Evolutionary conservation across 495 filamentous ascomycete genomes (phyloP), one percentile per base, ranked within the genome.

Genomic region (Aspergillus cristatus): DNA sequence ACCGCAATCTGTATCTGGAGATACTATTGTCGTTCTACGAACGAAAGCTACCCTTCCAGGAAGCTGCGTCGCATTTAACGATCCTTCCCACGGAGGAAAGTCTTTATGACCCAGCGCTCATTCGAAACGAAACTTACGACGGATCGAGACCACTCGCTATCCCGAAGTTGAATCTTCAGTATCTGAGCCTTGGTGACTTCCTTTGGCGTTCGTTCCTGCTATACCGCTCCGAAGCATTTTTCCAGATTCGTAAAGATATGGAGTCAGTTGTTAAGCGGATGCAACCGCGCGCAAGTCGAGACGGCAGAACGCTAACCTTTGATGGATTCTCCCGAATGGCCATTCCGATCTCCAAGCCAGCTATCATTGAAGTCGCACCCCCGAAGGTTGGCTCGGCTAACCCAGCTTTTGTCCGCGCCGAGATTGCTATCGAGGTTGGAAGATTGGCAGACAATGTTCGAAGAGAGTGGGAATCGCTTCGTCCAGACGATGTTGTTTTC

Each of bases 141-240:
- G 91, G 90, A 26, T 87, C 89, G 25, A 76, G 76, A 17, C 88
- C 91, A 7, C 68, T 99, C 33, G 86, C 91, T 5, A 79, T 99
- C 36, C 91, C 91, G 2, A 99, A 97, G 48, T 63, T 97, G 34
- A 97, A 94, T 52, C 70, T 99, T 28, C 91, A 97, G 49, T 97
- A 99, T 55, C 72, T 99, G 17, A 90, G 86, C 6, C 76, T 95
- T 24, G 88, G 91, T 3, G 91, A 99, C 55, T 97, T 97, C 47
- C 72, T 99, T 7, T 97, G 86, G 86, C 74, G 91, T 26, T 84
- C 90, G 11, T 82, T 97, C 48, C 70, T 91, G 16, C 72, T 97
- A 3, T 85, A 94, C 53, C 77, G 91, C 15, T 86, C 79, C 44
- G 91, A 99, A 58, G 76, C 91, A 2, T 97, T 96, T 53, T 97